A percentile compares a stretch with the other conserved stretches of the same genome.
phyloP scores from a whole-genome alignment of 2,329 filamentous ascomycete genomes.

The Periconia macrospinosa region DNA sequence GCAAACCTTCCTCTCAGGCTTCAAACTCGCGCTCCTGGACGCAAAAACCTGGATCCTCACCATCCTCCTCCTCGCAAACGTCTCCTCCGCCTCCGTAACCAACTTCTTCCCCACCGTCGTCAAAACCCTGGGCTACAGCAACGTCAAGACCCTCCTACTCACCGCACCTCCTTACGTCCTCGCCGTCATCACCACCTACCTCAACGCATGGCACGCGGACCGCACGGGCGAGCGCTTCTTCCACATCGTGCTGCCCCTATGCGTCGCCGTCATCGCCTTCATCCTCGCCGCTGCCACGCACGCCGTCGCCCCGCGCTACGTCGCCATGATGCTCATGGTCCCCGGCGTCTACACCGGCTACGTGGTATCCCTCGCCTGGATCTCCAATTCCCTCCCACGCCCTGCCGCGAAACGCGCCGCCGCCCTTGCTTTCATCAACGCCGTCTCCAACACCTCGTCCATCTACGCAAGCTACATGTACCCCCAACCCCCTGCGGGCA shows the following conservation, averaged over 20 bases:
- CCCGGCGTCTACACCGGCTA: constrained; percentile 61
- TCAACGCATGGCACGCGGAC: constrained; percentile 72
- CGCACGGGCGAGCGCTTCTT: constrained; percentile 70
- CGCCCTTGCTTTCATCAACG: constrained; percentile 75
- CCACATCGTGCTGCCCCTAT: constrained; percentile 66
- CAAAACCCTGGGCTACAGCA: constrained; percentile 61
- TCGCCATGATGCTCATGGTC: constrained; percentile 73
- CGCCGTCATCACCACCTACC: constrained; percentile 62
- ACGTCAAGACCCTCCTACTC: constrained; percentile 54
- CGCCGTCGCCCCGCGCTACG: constrained; percentile 63
- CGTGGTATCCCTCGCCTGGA: constrained; percentile 72
- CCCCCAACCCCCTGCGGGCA: constrained; percentile 46
- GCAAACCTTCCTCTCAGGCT: constrained; percentile 43
- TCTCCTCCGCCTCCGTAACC: constrained; percentile 43
- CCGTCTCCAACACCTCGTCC: constrained; percentile 66
- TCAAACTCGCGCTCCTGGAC: constrained; percentile 44
- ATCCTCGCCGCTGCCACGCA: constrained; percentile 69
- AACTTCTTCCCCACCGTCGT: constrained; percentile 66
- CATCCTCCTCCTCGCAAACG: constrained; percentile 21
- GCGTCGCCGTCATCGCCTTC: constrained; percentile 64
- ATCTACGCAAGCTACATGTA: constrained; percentile 75
- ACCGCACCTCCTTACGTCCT: constrained; percentile 50
- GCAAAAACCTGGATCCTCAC: constrained; percentile 37
- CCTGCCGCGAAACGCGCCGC: constrained; percentile 75
- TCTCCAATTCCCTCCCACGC: constrained; percentile 72